Evolutionary conservation across 2,329 filamentous ascomycete species (phyloP).

Genomic region (Arthrobotrys megalospora): DNA sequence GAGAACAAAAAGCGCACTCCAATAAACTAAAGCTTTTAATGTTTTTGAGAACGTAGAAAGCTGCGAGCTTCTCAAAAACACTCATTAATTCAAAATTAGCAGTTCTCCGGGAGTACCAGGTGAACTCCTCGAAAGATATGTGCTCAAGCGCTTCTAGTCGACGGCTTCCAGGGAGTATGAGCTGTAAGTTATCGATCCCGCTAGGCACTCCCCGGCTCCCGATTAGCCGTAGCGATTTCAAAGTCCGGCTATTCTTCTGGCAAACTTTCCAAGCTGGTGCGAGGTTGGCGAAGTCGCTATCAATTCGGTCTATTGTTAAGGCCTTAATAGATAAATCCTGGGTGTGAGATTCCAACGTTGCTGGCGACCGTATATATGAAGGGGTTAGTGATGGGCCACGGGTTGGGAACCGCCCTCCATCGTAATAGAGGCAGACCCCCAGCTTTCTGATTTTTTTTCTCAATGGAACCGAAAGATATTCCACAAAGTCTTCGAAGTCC

Average conservation of each 20-base stretch:
- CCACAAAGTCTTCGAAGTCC: background rate
- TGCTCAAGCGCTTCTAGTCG: background rate
- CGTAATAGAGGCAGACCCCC: background rate
- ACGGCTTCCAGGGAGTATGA: background rate
- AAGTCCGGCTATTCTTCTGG: background rate
- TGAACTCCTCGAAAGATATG: background rate
- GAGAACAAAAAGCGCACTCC: too few relatives aligned
- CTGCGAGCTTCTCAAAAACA: background rate
- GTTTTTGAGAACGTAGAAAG: background rate
- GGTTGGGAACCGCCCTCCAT: background rate
- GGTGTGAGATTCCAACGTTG: background rate
- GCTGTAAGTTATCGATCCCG: too few relatives aligned
- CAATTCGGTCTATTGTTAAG: background rate
- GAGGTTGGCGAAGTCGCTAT: background rate
- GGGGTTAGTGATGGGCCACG: background rate
- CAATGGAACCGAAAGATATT: background rate
- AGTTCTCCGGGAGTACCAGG: background rate
- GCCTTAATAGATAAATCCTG: background rate
- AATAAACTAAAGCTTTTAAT: slow-evolving; percentile 1
- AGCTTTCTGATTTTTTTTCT: background rate
- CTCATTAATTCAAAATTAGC: background rate
- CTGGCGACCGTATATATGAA: background rate
- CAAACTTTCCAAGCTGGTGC: background rate
- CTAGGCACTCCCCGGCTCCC: too few relatives aligned
- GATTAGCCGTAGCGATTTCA: background rate